Evolutionary conservation across 2,329 filamentous ascomycete species (phyloP).

Genomic region (Stagonosporopsis chrysanthemi): DNA sequence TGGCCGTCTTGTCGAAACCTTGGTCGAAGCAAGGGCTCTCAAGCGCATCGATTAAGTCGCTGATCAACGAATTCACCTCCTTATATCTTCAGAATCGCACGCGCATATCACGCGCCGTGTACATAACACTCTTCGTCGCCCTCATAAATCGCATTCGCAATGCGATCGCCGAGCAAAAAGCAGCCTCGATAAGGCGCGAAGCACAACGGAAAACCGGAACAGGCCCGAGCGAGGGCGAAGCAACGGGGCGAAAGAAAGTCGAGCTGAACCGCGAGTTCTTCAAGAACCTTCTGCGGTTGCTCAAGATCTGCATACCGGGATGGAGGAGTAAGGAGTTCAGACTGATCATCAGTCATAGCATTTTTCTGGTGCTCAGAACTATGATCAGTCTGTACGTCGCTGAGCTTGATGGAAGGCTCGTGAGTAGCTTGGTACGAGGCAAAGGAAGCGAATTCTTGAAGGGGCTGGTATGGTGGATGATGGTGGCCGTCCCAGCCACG

Average conservation of each 20-base stretch:
- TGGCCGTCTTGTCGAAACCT: slow-evolving; percentile 54
- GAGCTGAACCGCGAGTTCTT: slow-evolving; percentile 91
- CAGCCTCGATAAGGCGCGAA: slow-evolving; percentile 73
- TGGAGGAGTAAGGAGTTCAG: slow-evolving; percentile 89
- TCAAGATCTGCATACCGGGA: slow-evolving; percentile 88
- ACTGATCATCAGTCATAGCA: slow-evolving; percentile 85
- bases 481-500: slow-evolving; percentile 92
- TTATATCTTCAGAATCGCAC: slow-evolving; percentile 51
- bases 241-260: slow-evolving; percentile 73
- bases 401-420: slow-evolving; percentile 90
- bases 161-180: slow-evolving; percentile 92
- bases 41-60: slow-evolving; percentile 44
- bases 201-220: slow-evolving; percentile 59
- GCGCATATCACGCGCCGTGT: slow-evolving; percentile 52
- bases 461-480: slow-evolving; percentile 97
- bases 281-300: slow-evolving; percentile 75
- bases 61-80: slow-evolving; percentile 48
- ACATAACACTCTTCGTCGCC: slow-evolving; percentile 52
- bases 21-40: slow-evolving; percentile 41
- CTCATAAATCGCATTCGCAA: slow-evolving; percentile 80
- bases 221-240: slow-evolving; percentile 45
- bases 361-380: slow-evolving; percentile 90
- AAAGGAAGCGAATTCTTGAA: slow-evolving; percentile 89
- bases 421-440: slow-evolving; percentile 90
- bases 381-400: slow-evolving; percentile 95